phyloP scores from a whole-genome alignment of 2,329 filamentous ascomycete species.

The Apiospora hydei region DNA sequence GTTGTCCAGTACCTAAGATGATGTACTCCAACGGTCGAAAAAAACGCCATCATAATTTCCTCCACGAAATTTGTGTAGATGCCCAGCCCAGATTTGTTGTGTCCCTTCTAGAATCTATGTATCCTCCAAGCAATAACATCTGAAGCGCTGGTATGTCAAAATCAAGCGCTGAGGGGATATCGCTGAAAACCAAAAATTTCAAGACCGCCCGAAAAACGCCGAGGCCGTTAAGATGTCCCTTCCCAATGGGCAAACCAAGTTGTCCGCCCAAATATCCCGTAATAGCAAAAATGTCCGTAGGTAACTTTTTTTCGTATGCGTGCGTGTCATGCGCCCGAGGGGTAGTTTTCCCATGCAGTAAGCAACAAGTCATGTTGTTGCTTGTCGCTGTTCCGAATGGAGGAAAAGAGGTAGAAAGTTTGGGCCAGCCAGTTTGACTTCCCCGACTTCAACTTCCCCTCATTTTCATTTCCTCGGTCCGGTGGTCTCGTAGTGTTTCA shows the following conservation, averaged over 20 bases:
- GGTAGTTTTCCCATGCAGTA: background rate
- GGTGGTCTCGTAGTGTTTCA: conserved; percentile 52
- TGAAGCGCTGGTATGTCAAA: conserved; percentile 6
- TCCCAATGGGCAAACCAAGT: background rate
- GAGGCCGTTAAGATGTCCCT: background rate
- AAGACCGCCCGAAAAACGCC: conserved; percentile 5
- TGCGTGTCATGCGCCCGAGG: conserved; percentile 4
- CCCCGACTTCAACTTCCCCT: background rate
- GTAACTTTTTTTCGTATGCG: background rate
- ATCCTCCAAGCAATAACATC: conserved; percentile 11
- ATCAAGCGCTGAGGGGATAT: conserved; percentile 17
- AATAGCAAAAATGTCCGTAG: background rate
- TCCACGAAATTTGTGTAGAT: background rate
- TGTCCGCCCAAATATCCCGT: background rate
- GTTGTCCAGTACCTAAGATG: background rate
- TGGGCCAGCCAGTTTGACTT: conserved; percentile 7
- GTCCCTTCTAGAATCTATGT: conserved; percentile 9
- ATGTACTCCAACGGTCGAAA: background rate
- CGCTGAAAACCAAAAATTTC: background rate
- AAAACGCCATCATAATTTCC: background rate
- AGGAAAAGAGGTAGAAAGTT: background rate
- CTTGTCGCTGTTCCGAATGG: background rate
- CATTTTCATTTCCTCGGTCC: conserved; percentile 9
- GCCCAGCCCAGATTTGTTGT: conserved; percentile 1
- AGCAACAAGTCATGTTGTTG: background rate